These are phyloP conservation scores for Porcisia hertigi DNA, from an alignment of 208 protist genomes.

Conservation along the genomic window DNA sequence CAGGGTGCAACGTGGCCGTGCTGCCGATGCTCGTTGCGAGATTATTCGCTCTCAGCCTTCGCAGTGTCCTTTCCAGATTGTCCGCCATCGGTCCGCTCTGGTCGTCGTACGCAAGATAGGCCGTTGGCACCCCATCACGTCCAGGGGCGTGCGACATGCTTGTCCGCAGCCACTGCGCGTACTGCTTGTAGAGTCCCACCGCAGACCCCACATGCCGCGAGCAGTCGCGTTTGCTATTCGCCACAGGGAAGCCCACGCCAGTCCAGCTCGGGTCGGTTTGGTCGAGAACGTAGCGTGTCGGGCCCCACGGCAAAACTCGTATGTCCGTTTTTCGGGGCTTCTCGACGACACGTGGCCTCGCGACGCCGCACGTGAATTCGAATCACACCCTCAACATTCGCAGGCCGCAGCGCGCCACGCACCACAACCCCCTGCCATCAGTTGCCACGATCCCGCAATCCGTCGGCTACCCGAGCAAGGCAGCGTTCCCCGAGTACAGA, in stretches of 20 bases:
- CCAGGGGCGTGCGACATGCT: background rate
- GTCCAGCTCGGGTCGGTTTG: background rate
- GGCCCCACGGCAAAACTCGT: background rate
- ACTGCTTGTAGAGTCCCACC: background rate
- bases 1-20: background rate
- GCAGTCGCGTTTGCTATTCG: constrained; percentile 14
- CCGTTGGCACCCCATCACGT: background rate
- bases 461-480: constrained; percentile 9
- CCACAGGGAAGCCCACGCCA: background rate
- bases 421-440: background rate
- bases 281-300: constrained; percentile 11
- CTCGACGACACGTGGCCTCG: constrained; percentile 16
- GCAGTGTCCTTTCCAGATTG: constrained; percentile 5
- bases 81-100: constrained; percentile 10
- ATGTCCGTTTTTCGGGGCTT: background rate
- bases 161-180: background rate
- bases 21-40: background rate
- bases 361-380: constrained; percentile 18
- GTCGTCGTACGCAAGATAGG: constrained; percentile 20
- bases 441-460: background rate
- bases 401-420: constrained; percentile 15
- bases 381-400: constrained; percentile 3
- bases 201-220: constrained; percentile 10
- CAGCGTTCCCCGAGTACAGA: constrained; percentile 10
- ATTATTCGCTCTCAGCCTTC: background rate